Conservation (phyloP, 163 green algal genomes). For the Trebouxia gelatinosa region DNA sequence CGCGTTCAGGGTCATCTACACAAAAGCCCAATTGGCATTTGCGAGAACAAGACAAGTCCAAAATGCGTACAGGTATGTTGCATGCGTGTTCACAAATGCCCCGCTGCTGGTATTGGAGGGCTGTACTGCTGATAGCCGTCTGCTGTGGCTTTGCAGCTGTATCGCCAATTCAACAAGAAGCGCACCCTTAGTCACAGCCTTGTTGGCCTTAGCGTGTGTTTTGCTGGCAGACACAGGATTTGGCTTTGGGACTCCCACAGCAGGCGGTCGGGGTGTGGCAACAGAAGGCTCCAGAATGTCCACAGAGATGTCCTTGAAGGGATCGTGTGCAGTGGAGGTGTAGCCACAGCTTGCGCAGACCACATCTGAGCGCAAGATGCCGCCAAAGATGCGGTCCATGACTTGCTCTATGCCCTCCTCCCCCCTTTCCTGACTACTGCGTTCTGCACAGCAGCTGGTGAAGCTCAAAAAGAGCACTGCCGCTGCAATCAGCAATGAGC, state of each 20-base stretch:
- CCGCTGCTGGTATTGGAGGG: no score
- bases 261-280: conserved; percentile 18
- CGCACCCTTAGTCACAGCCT: no score
- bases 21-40: no score
- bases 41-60: no score
- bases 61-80: no score
- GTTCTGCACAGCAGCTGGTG: neutral
- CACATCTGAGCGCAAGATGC: conserved; percentile 82
- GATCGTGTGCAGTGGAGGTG: conserved; percentile 79
- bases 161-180: no score
- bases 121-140: no score
- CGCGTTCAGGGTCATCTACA: no score
- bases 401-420: conserved; percentile 33
- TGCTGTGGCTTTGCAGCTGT: no score
- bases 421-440: neutral
- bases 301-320: conserved; percentile 82
- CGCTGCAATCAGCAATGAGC: no score
- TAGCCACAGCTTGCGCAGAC: conserved; percentile 77
- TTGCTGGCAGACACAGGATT: conserved; percentile 3
- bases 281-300: conserved; percentile 56
- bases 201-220: no score
- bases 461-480: neutral
- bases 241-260: conserved; percentile 22
- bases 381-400: conserved; percentile 59
- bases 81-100: no score